Conservation (phyloP, 106 monocot species). For the Apostasia shenzhenica region DNA sequence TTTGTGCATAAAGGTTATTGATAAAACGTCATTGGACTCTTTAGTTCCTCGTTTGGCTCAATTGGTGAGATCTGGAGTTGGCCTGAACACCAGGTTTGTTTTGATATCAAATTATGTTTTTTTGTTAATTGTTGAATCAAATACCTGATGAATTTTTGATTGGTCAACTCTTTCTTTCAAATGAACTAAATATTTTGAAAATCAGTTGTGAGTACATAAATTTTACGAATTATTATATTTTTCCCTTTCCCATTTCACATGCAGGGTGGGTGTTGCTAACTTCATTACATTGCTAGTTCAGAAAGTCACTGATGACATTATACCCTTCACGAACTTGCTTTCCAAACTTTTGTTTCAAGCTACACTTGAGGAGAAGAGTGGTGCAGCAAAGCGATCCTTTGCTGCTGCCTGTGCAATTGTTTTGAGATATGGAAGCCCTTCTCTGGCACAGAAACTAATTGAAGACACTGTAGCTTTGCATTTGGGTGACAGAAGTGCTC, state of each 20-base stretch:
- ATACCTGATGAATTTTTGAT: no score
- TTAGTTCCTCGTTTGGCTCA: constrained; percentile 88
- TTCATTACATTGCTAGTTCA: constrained; percentile 81
- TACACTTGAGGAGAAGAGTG: constrained; percentile 75
- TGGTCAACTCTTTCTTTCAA: no score
- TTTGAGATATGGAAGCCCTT: constrained; percentile 59
- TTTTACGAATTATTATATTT: not conserved
- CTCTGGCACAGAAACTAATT: constrained; percentile 67
- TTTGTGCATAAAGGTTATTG: constrained; percentile 77
- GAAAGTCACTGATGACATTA: constrained; percentile 69
- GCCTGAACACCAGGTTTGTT: constrained; percentile 88
- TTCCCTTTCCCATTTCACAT: constrained; percentile 3
- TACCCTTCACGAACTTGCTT: constrained; percentile 45
- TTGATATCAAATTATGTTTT: no score
- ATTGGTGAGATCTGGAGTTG: constrained; percentile 84
- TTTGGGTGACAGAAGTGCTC: constrained; percentile 77
- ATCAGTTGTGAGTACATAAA: no score
- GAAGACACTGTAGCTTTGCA: constrained; percentile 73
- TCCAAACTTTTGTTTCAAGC: constrained; percentile 66
- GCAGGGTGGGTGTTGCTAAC: constrained; percentile 90
- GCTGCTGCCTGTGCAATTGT: constrained; percentile 73
- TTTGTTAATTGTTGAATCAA: no score
- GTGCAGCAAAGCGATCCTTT: constrained; percentile 74
- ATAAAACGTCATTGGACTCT: constrained; percentile 47
- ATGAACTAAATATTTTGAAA: no score